phyloP scores from a whole-genome alignment of 805 yeast species.

The Teunomyces aglyptinius region DNA sequence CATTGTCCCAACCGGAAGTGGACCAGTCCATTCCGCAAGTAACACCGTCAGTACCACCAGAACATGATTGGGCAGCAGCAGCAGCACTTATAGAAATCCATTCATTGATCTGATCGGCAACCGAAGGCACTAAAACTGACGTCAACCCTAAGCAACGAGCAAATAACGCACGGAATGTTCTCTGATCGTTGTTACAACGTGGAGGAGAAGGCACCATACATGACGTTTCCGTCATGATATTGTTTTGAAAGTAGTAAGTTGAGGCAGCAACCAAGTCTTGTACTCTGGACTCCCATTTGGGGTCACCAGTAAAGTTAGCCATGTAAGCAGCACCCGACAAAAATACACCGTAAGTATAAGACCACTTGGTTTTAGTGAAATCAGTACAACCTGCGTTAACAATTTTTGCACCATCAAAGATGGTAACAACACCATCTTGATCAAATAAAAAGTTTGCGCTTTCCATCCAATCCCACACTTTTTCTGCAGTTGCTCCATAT shows the following conservation, averaged over 20 bases:
- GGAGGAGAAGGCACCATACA: slow-evolving; percentile 46
- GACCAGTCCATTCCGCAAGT: slow-evolving; percentile 80
- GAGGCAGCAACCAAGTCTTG: slow-evolving; percentile 37
- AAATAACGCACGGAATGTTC: slow-evolving; percentile 70
- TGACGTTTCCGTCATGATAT: slow-evolving; percentile 58
- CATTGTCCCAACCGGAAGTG: slow-evolving; percentile 56
- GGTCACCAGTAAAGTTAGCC: slow-evolving; percentile 57
- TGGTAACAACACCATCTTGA: slow-evolving; percentile 20
- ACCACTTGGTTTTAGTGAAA: slow-evolving; percentile 56
- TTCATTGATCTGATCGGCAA: slow-evolving; percentile 40
- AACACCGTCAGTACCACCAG: slow-evolving; percentile 79
- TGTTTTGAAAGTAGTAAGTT: slow-evolving; percentile 42
- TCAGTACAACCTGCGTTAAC: slow-evolving; percentile 44
- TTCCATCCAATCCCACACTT: slow-evolving; percentile 80
- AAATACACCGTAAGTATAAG: slow-evolving; percentile 68
- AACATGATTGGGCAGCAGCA: slow-evolving; percentile 69
- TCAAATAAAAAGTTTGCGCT: slow-evolving; percentile 20
- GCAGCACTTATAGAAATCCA: slow-evolving; percentile 50
- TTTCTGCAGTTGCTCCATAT: slow-evolving; percentile 72
- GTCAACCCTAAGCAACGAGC: slow-evolving; percentile 63
- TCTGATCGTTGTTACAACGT: slow-evolving; percentile 70
- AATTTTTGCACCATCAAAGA: slow-evolving; percentile 61
- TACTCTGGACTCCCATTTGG: slow-evolving; percentile 41
- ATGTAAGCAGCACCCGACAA: slow-evolving; percentile 69
- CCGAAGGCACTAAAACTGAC: slow-evolving; percentile 51